These are phyloP conservation scores for Hypoxylon crocopeplum DNA, from an alignment of 495 filamentous ascomycete species.

Conservation along the genomic window DNA sequence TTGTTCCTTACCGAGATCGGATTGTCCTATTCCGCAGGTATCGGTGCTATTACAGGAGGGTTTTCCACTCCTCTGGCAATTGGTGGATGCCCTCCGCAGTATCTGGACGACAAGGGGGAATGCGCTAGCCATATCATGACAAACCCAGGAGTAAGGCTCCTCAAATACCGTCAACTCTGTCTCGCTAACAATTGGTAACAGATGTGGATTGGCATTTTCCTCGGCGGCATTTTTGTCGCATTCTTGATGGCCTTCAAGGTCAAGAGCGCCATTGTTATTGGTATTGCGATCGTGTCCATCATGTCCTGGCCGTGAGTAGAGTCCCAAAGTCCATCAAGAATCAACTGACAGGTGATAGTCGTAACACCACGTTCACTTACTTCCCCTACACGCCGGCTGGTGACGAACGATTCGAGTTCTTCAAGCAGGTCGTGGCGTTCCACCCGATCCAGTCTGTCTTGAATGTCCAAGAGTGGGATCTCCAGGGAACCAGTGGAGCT, in stretches of 20 bases:
- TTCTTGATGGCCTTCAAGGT: slow-evolving; percentile 81
- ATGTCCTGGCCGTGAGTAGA: slow-evolving; percentile 74
- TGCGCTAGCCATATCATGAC: slow-evolving; percentile 65
- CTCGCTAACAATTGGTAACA: slow-evolving; percentile 39
- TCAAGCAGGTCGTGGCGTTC: slow-evolving; percentile 78
- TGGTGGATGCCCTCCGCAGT: slow-evolving; percentile 65
- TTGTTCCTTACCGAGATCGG: slow-evolving; percentile 81
- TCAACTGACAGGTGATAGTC: slow-evolving; percentile 44
- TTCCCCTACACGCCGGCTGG: slow-evolving; percentile 75
- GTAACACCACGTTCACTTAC: slow-evolving; percentile 75
- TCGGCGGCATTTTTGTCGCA: slow-evolving; percentile 76
- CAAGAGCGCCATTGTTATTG: slow-evolving; percentile 81
- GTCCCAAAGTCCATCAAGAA: background rate
- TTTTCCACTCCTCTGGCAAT: slow-evolving; percentile 69
- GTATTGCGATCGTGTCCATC: slow-evolving; percentile 81
- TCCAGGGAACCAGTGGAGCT: slow-evolving; percentile 58
- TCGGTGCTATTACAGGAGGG: slow-evolving; percentile 69
- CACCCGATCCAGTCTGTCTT: slow-evolving; percentile 75
- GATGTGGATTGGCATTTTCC: slow-evolving; percentile 81
- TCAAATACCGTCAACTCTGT: background rate
- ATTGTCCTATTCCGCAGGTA: slow-evolving; percentile 75
- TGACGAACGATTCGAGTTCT: slow-evolving; percentile 72
- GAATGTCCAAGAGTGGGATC: slow-evolving; percentile 70
- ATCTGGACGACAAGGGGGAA: slow-evolving; percentile 45
- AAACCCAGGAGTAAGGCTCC: slow-evolving; percentile 62